phyloP scores from a whole-genome alignment of 2,329 filamentous ascomycete genomes.

The Paracoccidioides lutzii region DNA sequence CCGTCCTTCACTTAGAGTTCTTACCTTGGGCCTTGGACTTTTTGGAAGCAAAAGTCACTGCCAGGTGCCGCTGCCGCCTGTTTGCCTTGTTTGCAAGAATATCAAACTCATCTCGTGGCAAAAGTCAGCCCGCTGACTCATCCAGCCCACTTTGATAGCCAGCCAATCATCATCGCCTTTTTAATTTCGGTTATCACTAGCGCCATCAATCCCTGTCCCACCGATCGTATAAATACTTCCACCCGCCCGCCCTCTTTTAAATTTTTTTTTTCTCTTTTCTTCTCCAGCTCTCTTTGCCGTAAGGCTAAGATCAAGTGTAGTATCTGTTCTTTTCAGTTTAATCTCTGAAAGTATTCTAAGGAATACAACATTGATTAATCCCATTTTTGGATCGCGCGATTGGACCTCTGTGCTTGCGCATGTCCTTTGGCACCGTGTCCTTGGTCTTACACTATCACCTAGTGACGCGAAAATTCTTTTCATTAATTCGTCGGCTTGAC shows the following conservation, averaged over 20 bases:
- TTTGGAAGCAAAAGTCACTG: too few relatives aligned
- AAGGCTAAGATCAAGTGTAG: constrained; percentile 84
- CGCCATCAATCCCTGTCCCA: constrained; percentile 8
- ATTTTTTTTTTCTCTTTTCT: constrained; percentile 32
- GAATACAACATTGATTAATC: constrained; percentile 66
- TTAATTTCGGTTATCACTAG: constrained; percentile 9
- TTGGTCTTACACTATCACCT: constrained; percentile 62
- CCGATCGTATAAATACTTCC: constrained; percentile 20
- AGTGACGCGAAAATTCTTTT: constrained; percentile 57
- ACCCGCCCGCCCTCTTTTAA: constrained; percentile 13
- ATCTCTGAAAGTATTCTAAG: constrained; percentile 75
- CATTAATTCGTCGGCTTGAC: constrained; percentile 44
- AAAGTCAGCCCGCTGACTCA: not conserved
- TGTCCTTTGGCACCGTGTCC: constrained; percentile 54
- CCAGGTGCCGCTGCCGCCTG: not conserved
- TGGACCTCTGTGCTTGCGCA: constrained; percentile 61
- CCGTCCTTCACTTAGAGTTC: too few relatives aligned
- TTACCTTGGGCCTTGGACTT: too few relatives aligned
- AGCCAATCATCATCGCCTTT: constrained; percentile 3
- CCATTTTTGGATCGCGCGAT: constrained; percentile 54
- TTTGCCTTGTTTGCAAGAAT: not conserved
- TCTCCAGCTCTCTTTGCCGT: constrained; percentile 42
- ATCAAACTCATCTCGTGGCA: not conserved
- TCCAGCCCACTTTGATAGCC: not conserved
- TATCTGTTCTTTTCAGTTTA: constrained; percentile 97